Evolutionary conservation across 2,329 filamentous ascomycete species (phyloP).

Genomic region (Periconia digitata): DNA sequence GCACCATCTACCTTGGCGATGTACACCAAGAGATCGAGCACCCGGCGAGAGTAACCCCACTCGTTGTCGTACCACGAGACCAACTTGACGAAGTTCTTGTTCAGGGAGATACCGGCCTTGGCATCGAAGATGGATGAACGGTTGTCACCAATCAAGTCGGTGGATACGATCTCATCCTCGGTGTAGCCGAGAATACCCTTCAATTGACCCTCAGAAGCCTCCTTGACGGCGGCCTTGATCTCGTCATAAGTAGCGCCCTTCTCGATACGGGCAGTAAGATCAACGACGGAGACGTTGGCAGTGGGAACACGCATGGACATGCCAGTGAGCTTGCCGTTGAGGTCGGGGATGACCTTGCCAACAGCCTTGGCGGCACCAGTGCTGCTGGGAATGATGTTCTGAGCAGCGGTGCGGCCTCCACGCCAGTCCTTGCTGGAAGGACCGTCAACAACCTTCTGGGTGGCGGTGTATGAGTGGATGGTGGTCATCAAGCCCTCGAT

Average conservation of each 20-base stretch:
- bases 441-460: conserved; percentile 98
- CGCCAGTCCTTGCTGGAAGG: conserved; percentile 99
- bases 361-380: conserved; percentile 99
- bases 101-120: conserved; percentile 98
- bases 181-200: conserved; percentile 95
- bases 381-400: conserved; percentile 99
- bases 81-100: conserved; percentile 98
- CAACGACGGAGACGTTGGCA: conserved; percentile 97
- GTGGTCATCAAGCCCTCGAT: conserved; percentile 99
- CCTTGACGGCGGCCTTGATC: conserved; percentile 90
- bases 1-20: conserved; percentile 49
- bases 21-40: conserved; percentile 53
- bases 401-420: conserved; percentile 96
- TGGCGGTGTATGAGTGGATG: conserved; percentile 99
- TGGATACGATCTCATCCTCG: conserved; percentile 95
- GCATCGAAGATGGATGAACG: conserved; percentile 98
- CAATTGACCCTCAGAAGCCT: conserved; percentile 76
- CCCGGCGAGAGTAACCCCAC: conserved; percentile 96
- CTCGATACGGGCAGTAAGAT: conserved; percentile 91
- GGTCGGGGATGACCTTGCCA: conserved; percentile 96
- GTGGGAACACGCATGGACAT: conserved; percentile 99
- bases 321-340: conserved; percentile 99
- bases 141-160: conserved; percentile 88
- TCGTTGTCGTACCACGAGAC: conserved; percentile 99
- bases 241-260: conserved; percentile 85